phyloP scores from a whole-genome alignment of 352 stramenopile species.

The Pythium oligandrum region DNA sequence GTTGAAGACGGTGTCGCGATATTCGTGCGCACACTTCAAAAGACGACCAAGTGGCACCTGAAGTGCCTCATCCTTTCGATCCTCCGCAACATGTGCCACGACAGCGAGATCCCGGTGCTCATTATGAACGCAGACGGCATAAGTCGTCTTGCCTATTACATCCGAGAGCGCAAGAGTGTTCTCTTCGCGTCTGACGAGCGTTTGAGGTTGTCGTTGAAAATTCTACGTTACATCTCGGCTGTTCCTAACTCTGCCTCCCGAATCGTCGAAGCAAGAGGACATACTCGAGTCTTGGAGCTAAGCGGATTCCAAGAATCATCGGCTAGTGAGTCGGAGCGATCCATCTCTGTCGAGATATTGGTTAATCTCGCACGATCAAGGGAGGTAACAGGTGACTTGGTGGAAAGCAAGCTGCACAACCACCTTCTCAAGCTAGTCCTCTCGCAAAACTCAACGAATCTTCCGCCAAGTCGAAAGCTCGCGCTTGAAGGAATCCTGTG shows the following conservation, averaged over 20 bases:
- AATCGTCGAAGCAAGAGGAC: constrained; percentile 37
- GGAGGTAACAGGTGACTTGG: constrained; percentile 22
- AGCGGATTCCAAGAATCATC: constrained; percentile 13
- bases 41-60: constrained; percentile 24
- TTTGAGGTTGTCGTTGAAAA: constrained; percentile 33
- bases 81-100: constrained; percentile 44
- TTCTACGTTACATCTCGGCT: constrained; percentile 39
- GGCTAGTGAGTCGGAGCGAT: constrained; percentile 9
- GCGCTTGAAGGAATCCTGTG: constrained; percentile 20
- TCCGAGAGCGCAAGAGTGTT: constrained; percentile 30
- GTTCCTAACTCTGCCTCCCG: constrained; percentile 21
- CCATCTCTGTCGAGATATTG: constrained; percentile 41
- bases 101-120: constrained; percentile 66
- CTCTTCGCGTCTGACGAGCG: constrained; percentile 27
- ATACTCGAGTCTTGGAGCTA: constrained; percentile 35
- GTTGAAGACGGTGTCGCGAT: constrained; percentile 69
- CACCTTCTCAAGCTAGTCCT: constrained; percentile 14
- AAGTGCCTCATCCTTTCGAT: constrained; percentile 47
- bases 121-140: constrained; percentile 41
- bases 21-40: constrained; percentile 39
- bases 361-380: constrained; percentile 32
- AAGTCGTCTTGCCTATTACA: constrained; percentile 33
- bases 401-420: constrained; percentile 38
- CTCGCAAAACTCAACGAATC: neutral
- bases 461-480: constrained; percentile 1